Evolutionary conservation across 768 basidiomycete genomes (phyloP), one percentile per base, ranked within the genome.

Genomic region (Tricholoma sp.): DNA sequence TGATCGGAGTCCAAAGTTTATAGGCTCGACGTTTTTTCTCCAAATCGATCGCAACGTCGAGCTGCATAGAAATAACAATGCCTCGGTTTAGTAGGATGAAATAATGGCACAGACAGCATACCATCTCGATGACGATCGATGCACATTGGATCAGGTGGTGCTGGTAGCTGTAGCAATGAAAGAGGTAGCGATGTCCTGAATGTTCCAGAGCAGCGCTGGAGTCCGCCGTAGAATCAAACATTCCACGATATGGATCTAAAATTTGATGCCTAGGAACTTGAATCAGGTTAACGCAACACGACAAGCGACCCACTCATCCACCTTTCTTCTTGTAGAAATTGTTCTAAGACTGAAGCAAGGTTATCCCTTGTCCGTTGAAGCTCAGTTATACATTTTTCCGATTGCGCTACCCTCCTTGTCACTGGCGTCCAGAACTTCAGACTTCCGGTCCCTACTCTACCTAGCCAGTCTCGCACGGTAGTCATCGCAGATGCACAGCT

Each of bases 101-200:
- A 24, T 24, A 24, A 24, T 24, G 2, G 2, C 4, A 24, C 24
- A 24, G 24, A 24, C 24, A n/a, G n/a, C 37, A 41, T 52, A 79
- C 79, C 75, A 78, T 77, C 48, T 75, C 74, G 10, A 74, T 56
- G 0, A 78, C 56, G 45, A 75, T 69, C 2, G 54, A 63, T 1
- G 74, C 63, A 31, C 77, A 69, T 51, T 74, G 76, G 20, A 76
- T 70, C 31, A 79, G 64, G 59, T 80, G 80, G 60, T 79, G 81
- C 55, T 91, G 86, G 65, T 88, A 90, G 29, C 88, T 80, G 61
- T 85, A 91, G 50, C 84, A 87, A 55, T 88, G 74, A 61, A 91
- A 91, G 7, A 91, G 72, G 64, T 84, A 82, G 39, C 84, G 80
- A 68, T 90, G 88, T 0, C 84, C 80, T 0, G 81, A 82, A 13